Conservation (phyloP, 805 yeast genomes). For the Sporopachydermia quercuum region DNA sequence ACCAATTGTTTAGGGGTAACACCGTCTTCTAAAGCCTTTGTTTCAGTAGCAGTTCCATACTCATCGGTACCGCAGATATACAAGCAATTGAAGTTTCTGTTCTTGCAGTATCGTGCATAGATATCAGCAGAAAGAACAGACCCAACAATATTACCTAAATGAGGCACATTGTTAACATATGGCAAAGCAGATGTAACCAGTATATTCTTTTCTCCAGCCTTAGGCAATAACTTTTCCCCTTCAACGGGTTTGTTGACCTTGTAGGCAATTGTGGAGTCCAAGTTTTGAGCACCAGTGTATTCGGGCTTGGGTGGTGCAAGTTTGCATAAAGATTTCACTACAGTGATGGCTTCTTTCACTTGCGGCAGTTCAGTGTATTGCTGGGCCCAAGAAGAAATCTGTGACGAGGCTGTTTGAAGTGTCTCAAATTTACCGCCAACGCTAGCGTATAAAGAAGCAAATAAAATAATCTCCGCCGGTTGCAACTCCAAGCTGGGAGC, state of each 20-base stretch:
- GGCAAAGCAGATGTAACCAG: constrained; percentile 94
- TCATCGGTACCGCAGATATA: constrained; percentile 96
- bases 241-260: constrained; percentile 9
- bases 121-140: constrained; percentile 91
- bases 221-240: constrained; percentile 41
- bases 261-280: constrained; percentile 5
- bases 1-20: constrained; percentile 81
- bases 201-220: constrained; percentile 59
- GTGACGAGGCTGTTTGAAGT: constrained; percentile 9
- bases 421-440: constrained; percentile 16
- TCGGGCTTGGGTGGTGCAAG: constrained; percentile 23
- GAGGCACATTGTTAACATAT: constrained; percentile 96
- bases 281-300: constrained; percentile 25
- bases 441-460: constrained; percentile 27
- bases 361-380: constrained; percentile 18
- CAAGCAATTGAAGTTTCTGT: constrained; percentile 75
- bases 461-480: constrained; percentile 28
- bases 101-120: constrained; percentile 77
- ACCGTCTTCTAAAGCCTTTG: constrained; percentile 90
- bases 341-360: constrained; percentile 20
- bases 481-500: constrained; percentile 15
- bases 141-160: constrained; percentile 93
- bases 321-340: constrained; percentile 21
- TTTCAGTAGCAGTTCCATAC: constrained; percentile 98
- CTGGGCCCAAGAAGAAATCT: constrained; percentile 19